Conservation (phyloP, 2,329 filamentous ascomycete genomes). For the Exophiala bonariae region DNA sequence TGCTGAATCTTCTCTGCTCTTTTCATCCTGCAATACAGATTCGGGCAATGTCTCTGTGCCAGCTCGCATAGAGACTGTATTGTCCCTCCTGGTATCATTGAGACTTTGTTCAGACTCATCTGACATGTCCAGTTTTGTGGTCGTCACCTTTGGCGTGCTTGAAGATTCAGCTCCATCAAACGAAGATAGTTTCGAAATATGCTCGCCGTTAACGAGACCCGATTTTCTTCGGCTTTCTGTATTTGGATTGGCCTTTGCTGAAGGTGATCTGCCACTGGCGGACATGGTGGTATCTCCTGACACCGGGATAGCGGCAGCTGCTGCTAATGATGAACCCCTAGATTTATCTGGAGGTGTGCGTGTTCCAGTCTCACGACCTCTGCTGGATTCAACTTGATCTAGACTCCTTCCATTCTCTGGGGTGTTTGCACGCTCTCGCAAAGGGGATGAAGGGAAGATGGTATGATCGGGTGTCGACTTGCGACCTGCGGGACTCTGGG, state of each 20-base stretch:
- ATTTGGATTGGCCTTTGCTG: constrained; percentile 3
- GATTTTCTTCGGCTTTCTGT: constrained; percentile 6
- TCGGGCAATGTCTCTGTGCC: constrained; percentile 23
- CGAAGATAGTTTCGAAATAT: constrained; percentile 5
- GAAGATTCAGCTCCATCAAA: constrained; percentile 5
- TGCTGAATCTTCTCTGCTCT: constrained; percentile 5
- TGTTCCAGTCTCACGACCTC: not conserved
- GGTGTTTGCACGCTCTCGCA: constrained; percentile 14
- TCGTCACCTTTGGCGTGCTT: constrained; percentile 11
- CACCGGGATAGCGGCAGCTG: constrained; percentile 13
- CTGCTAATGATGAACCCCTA: constrained; percentile 10
- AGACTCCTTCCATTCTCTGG: constrained; percentile 5
- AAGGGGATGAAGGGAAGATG: constrained; percentile 20
- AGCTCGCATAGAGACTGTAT: constrained; percentile 26
- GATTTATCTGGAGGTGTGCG: constrained; percentile 11
- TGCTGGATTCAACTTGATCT: not conserved
- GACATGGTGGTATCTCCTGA: constrained; percentile 2
- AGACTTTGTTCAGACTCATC: constrained; percentile 13
- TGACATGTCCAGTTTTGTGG: constrained; percentile 3
- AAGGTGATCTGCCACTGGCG: not conserved
- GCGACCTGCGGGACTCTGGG: constrained; percentile 23
- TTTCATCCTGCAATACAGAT: constrained; percentile 12
- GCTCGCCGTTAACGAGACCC: constrained; percentile 12
- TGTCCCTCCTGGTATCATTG: constrained; percentile 21
- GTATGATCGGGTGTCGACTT: not conserved